These are phyloP conservation scores for Dunaliella salina DNA, from an alignment of 163 green algal species.

Conservation along the genomic window DNA sequence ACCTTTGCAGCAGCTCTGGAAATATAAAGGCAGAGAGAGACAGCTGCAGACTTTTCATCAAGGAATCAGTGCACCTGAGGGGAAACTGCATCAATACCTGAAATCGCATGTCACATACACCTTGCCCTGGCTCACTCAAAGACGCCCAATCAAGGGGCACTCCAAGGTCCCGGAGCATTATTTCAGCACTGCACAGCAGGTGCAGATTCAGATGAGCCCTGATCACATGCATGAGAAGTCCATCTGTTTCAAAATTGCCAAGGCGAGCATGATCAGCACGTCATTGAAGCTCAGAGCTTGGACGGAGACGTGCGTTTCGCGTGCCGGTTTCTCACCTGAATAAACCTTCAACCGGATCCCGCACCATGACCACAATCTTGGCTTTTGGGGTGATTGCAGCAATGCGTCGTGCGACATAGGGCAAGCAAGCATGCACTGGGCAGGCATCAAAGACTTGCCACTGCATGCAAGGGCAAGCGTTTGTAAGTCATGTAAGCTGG, in stretches of 20 bases:
- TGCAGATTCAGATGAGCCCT: too few relatives aligned
- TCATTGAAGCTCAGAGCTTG: background rate
- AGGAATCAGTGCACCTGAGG: too few relatives aligned
- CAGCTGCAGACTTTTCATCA: too few relatives aligned
- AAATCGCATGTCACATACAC: slow-evolving; percentile 42
- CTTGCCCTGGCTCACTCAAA: slow-evolving; percentile 38
- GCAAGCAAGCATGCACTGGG: slow-evolving; percentile 65
- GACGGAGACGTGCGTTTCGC: background rate
- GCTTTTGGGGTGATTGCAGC: slow-evolving; percentile 59
- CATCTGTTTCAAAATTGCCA: slow-evolving; percentile 3
- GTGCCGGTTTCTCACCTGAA: slow-evolving; percentile 8
- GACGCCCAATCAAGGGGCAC: slow-evolving; percentile 57
- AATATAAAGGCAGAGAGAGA: too few relatives aligned
- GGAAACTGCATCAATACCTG: slow-evolving; percentile 7
- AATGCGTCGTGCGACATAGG: slow-evolving; percentile 59
- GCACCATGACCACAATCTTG: slow-evolving; percentile 75
- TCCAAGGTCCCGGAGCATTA: slow-evolving; percentile 76
- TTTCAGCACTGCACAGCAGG: slow-evolving; percentile 70
- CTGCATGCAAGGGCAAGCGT: slow-evolving; percentile 7
- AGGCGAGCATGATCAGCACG: background rate
- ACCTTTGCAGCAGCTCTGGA: too few relatives aligned
- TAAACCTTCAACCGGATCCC: slow-evolving; percentile 12
- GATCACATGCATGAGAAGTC: too few relatives aligned
- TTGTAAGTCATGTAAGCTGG: too few relatives aligned
- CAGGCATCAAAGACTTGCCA: slow-evolving; percentile 72